phyloP scores from a whole-genome alignment of 805 yeast genomes.

The Yarrowia hollandica region DNA sequence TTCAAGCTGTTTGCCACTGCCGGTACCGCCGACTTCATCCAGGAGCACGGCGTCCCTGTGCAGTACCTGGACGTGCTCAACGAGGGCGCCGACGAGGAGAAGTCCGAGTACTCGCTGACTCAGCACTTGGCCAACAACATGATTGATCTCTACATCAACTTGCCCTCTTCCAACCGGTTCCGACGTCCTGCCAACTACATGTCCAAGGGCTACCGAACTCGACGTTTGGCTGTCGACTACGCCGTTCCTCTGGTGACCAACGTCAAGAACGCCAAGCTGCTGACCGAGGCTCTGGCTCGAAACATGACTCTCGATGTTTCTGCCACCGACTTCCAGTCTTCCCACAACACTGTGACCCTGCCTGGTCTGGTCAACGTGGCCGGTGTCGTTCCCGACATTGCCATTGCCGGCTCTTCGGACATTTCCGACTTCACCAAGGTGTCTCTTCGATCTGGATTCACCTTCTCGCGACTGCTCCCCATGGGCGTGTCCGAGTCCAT shows the following conservation, averaged over 20 bases:
- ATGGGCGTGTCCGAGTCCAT: slow-evolving; percentile 63
- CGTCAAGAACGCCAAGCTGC: slow-evolving; percentile 93
- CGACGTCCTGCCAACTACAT: slow-evolving; percentile 98
- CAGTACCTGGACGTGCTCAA: slow-evolving; percentile 87
- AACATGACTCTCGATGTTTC: slow-evolving; percentile 57
- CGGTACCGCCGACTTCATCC: slow-evolving; percentile 97
- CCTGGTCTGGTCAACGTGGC: slow-evolving; percentile 88
- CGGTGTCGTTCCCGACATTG: slow-evolving; percentile 70
- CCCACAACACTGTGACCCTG: slow-evolving; percentile 74
- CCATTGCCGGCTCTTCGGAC: slow-evolving; percentile 52
- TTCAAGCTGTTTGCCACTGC: slow-evolving; percentile 94
- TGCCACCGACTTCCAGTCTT: slow-evolving; percentile 83
- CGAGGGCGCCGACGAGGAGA: slow-evolving; percentile 71
- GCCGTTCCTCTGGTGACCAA: slow-evolving; percentile 97
- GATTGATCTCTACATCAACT: slow-evolving; percentile 92
- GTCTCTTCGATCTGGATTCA: slow-evolving; percentile 83
- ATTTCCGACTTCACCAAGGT: slow-evolving; percentile 68
- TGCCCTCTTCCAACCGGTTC: slow-evolving; percentile 95
- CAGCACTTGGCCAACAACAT: slow-evolving; percentile 95
- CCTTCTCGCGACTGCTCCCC: slow-evolving; percentile 79
- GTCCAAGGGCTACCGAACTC: slow-evolving; percentile 95
- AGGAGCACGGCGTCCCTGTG: slow-evolving; percentile 92
- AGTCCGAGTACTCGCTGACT: slow-evolving; percentile 90
- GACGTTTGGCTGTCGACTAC: slow-evolving; percentile 99
- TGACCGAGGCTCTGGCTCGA: slow-evolving; percentile 91